phyloP scores from a whole-genome alignment of 2,329 filamentous ascomycete species.

The Epichloe brachyelytri region DNA sequence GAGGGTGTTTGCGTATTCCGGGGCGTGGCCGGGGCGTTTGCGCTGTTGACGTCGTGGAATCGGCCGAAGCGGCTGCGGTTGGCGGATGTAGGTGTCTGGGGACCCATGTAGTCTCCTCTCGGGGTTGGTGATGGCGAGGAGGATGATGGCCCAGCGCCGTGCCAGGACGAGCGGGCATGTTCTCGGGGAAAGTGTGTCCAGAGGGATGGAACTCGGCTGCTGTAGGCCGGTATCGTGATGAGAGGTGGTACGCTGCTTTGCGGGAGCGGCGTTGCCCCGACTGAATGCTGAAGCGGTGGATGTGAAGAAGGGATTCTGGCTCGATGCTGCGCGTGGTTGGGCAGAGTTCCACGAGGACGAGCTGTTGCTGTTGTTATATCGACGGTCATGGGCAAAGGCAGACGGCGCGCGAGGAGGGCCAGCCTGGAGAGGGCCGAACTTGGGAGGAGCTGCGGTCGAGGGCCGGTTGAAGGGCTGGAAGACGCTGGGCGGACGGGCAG shows the following conservation, averaged over 20 bases:
- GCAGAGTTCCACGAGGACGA: conserved; percentile 11
- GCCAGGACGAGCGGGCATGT: conserved; percentile 5
- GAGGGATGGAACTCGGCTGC: conserved; percentile 21
- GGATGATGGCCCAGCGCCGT: conserved; percentile 10
- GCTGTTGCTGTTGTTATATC: conserved; percentile 4
- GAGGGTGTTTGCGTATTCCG: background rate
- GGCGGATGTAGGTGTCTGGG: conserved; percentile 17
- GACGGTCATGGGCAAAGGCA: conserved; percentile 14
- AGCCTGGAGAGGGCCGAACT: conserved; percentile 18
- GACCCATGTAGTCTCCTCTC: conserved; percentile 16
- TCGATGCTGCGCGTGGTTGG: conserved; percentile 7
- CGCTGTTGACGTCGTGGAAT: conserved; percentile 13
- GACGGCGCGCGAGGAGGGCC: conserved; percentile 17
- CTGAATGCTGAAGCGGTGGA: conserved; percentile 7
- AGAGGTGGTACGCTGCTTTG: background rate
- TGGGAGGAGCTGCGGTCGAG: conserved; percentile 13
- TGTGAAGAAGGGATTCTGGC: conserved; percentile 1
- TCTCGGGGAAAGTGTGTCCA: background rate
- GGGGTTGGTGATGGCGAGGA: background rate
- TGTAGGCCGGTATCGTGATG: conserved; percentile 17
- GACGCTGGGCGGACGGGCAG: conserved; percentile 12
- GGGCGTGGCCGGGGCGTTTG: background rate
- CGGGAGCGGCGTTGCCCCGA: background rate
- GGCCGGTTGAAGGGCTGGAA: conserved; percentile 14
- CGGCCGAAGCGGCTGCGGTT: conserved; percentile 17